Percentiles rank a stretch among this genome's conserved stretches.
phyloP scores from a whole-genome alignment of 106 monocot species.

The Hemerocallis citrina region DNA sequence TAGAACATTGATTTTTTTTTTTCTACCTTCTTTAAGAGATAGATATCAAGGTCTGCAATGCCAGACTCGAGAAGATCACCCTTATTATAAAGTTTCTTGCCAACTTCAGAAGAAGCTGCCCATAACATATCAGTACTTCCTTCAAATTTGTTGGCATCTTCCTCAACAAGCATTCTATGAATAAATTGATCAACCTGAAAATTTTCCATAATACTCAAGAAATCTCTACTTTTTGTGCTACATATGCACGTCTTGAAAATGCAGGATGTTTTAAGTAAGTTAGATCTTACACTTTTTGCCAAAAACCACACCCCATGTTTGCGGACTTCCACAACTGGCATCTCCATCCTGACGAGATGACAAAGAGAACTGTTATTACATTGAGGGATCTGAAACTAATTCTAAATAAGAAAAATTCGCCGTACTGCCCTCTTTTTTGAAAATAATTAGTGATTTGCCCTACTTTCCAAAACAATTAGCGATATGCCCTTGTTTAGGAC shows the following conservation, averaged over 20 bases:
- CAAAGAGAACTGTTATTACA: background rate
- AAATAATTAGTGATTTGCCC: too few species aligned
- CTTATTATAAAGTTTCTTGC: conserved; percentile 57
- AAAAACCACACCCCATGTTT: conserved; percentile 89
- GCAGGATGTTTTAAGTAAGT: background rate
- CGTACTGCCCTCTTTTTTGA: too few species aligned
- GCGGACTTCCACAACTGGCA: conserved; percentile 92
- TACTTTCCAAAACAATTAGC: too few species aligned
- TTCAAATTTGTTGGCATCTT: conserved; percentile 31
- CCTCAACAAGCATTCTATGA: conserved; percentile 87
- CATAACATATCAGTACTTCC: conserved; percentile 28
- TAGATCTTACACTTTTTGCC: conserved; percentile 79
- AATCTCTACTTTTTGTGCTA: background rate
- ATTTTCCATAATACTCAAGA: background rate
- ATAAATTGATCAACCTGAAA: conserved; percentile 85
- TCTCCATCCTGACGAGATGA: conserved; percentile 63
- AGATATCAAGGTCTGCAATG: conserved; percentile 57
- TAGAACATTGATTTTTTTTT: background rate
- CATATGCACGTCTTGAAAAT: background rate
- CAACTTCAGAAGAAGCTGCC: conserved; percentile 42
- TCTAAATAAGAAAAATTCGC: too few species aligned
- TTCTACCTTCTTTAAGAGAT: conserved; percentile 88
- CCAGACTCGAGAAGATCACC: conserved; percentile 61
- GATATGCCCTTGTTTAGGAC: too few species aligned
- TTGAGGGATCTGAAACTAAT: background rate